Percentiles rank a stretch among this genome's conserved stretches.
These are phyloP conservation scores for Talaromyces atroroseus DNA, from an alignment of 2,329 filamentous ascomycete genomes.

Conservation along the genomic window DNA sequence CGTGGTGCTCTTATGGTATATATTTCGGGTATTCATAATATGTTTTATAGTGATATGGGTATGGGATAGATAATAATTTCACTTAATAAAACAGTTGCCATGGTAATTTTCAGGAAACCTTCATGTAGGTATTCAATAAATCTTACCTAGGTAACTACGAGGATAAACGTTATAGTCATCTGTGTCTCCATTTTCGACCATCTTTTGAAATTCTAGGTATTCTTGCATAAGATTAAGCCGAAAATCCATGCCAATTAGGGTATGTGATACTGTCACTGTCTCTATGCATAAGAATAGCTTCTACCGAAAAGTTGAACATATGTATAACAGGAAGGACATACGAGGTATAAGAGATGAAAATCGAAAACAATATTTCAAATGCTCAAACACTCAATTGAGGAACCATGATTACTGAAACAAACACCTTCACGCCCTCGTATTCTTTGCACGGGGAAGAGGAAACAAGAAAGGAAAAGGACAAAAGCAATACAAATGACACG, in stretches of 20 bases:
- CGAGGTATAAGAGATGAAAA: neutral
- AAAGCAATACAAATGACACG: neutral
- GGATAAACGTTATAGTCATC: too few species aligned
- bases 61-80: slow-evolving; percentile 7
- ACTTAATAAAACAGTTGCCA: neutral
- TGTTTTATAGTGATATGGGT: neutral
- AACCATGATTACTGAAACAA: neutral
- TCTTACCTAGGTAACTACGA: too few species aligned
- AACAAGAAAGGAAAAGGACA: neutral
- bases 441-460: neutral
- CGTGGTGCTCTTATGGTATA: neutral
- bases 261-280: neutral
- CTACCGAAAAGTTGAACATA: too few species aligned
- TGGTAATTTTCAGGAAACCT: neutral
- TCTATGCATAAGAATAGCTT: neutral
- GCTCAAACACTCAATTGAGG: too few species aligned
- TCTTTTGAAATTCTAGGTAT: too few species aligned
- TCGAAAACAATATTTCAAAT: neutral
- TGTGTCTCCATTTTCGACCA: too few species aligned
- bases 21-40: neutral
- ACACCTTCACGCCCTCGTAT: neutral
- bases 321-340: too few species aligned
- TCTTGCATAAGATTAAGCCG: too few species aligned
- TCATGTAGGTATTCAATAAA: neutral
- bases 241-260: too few species aligned